Evolutionary conservation across 805 yeast genomes (phyloP).

Genomic region (Aciculoconidium aculeatum): DNA sequence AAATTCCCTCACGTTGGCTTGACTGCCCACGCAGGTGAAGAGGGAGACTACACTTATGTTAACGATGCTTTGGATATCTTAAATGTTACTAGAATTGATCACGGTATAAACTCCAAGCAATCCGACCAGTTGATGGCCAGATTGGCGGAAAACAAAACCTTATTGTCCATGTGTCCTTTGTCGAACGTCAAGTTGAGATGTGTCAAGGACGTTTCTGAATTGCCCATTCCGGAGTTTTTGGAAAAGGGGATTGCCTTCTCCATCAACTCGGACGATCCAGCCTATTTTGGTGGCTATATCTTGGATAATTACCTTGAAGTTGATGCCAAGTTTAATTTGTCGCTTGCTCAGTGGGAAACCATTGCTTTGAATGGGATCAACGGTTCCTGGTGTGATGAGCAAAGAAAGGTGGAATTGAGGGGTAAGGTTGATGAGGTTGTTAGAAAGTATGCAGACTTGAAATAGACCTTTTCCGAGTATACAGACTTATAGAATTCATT

Average conservation of each 20-base stretch:
- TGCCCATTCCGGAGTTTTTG: constrained; percentile 59
- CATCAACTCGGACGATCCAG: constrained; percentile 74
- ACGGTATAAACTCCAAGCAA: constrained; percentile 64
- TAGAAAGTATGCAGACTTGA: constrained; percentile 26
- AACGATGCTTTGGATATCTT: constrained; percentile 48
- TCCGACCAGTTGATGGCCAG: constrained; percentile 49
- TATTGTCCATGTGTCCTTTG: constrained; percentile 73
- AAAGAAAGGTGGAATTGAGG: constrained; percentile 46
- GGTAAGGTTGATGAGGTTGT: constrained; percentile 39
- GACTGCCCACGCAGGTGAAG: constrained; percentile 90
- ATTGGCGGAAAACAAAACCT: constrained; percentile 47
- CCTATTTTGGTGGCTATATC: constrained; percentile 20
- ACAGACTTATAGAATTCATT: too few species aligned
- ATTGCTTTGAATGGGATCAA: constrained; percentile 62
- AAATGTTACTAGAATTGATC: constrained; percentile 66
- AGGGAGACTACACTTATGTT: constrained; percentile 73
- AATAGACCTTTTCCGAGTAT: too few species aligned
- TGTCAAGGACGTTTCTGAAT: constrained; percentile 57
- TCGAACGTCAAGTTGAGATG: constrained; percentile 74
- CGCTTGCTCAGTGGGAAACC: constrained; percentile 51
- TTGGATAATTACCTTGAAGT: constrained; percentile 68
- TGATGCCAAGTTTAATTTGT: constrained; percentile 60
- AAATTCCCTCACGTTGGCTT: constrained; percentile 50
- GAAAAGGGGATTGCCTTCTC: constrained; percentile 65
- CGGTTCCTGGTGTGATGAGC: constrained; percentile 68